A percentile compares a stretch with the other conserved stretches of the same genome.
Conservation (phyloP, 352 stramenopile species). For the Globisporangium rhizosaccharum region DNA sequence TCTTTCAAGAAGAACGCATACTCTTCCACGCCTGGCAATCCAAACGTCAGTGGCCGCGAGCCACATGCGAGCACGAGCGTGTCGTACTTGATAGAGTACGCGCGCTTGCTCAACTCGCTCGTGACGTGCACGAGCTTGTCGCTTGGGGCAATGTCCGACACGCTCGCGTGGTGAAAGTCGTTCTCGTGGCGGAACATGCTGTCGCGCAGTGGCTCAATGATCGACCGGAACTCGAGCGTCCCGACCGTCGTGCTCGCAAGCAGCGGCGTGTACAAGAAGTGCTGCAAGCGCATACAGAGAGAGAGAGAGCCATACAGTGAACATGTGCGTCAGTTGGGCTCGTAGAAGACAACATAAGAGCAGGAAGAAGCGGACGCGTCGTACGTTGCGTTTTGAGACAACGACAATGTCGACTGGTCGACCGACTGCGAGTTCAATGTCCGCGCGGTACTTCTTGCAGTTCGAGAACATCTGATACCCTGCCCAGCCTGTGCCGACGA, state of each 20-base stretch:
- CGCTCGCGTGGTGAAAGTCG: conserved; percentile 70
- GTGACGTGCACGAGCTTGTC: conserved; percentile 70
- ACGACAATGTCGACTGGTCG: conserved; percentile 68
- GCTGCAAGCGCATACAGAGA: conserved; percentile 31
- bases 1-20: conserved; percentile 98
- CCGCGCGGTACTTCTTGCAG: conserved; percentile 68
- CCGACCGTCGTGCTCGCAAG: conserved; percentile 92
- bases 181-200: conserved; percentile 62
- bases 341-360: not conserved
- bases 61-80: conserved; percentile 91
- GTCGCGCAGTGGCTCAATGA: conserved; percentile 95
- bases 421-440: conserved; percentile 58
- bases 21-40: conserved; percentile 83
- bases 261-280: conserved; percentile 98
- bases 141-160: conserved; percentile 73
- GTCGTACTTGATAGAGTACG: conserved; percentile 91
- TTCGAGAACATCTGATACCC: conserved; percentile 74
- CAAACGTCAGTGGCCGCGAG: conserved; percentile 94
- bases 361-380: not conserved
- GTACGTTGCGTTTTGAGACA: conserved; percentile 77
- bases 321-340: no score
- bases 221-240: conserved; percentile 96
- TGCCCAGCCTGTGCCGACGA: conserved; percentile 75
- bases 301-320: not conserved
- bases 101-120: conserved; percentile 43